Percentiles rank a stretch among this genome's conserved stretches.
phyloP scores from a whole-genome alignment of 208 protist species.

The Borovskyia barvae region DNA sequence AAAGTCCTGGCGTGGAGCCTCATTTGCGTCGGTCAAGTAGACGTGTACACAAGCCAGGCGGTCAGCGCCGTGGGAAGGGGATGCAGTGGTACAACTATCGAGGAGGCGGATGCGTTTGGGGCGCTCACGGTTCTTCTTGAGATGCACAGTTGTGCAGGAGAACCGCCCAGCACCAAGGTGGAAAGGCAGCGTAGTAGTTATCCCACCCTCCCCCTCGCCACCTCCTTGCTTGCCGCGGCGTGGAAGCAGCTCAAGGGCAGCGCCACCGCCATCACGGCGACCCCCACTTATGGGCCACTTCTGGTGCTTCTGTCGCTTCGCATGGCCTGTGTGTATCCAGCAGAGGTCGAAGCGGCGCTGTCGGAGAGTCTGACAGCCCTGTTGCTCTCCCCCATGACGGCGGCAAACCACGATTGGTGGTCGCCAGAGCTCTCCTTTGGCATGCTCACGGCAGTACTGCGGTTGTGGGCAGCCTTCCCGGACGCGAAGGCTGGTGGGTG shows the following conservation, averaged over 20 bases:
- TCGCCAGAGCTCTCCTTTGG: constrained; percentile 7
- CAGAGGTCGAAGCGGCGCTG: constrained; percentile 21
- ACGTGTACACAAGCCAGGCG: constrained; percentile 29
- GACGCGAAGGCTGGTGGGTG: background rate
- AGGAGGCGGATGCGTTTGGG: constrained; percentile 11
- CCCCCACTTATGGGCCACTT: background rate
- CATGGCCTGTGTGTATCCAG: constrained; percentile 12
- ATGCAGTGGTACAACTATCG: background rate
- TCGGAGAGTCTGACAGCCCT: constrained; percentile 11
- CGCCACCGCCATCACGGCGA: background rate
- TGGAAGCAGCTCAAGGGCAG: constrained; percentile 16
- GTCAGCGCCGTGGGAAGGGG: constrained; percentile 13
- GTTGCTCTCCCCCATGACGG: constrained; percentile 21
- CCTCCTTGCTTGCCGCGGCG: constrained; percentile 46
- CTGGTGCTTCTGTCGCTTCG: constrained; percentile 17
- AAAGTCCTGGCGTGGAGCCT: constrained; percentile 29
- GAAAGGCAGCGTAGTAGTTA: constrained; percentile 1
- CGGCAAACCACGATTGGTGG: constrained; percentile 19
- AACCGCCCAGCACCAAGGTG: too few species aligned
- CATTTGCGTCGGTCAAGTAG: constrained; percentile 15
- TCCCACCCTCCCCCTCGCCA: constrained; percentile 48
- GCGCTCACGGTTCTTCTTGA: constrained; percentile 27
- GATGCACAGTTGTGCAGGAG: constrained; percentile 16
- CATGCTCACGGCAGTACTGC: constrained; percentile 17
- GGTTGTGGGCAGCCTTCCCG: constrained; percentile 12